Percentiles rank a stretch among this genome's conserved stretches.
Conservation (phyloP, 2,329 filamentous ascomycete genomes). For the Parascedosporium putredinis region DNA sequence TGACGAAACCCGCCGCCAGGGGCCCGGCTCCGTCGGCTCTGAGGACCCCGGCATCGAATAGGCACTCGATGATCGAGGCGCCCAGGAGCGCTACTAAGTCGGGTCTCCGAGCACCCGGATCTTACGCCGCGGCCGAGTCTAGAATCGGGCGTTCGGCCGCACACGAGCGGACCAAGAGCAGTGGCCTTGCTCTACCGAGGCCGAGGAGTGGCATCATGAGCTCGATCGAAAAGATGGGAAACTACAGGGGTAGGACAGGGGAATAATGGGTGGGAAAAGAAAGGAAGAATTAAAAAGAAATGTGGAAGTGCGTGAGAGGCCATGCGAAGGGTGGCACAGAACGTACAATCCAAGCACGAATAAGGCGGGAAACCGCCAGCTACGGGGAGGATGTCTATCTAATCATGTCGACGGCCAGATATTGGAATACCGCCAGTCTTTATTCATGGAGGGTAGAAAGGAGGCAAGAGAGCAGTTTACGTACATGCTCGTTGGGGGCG, state of each 20-base stretch:
- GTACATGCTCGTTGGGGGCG: background rate
- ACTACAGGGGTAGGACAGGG: constrained; percentile 35
- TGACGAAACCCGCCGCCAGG: background rate
- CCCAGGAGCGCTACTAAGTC: constrained; percentile 39
- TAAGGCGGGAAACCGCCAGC: no score
- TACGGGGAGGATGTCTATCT: no score
- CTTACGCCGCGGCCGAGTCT: constrained; percentile 33
- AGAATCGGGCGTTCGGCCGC: constrained; percentile 32
- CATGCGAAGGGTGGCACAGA: no score
- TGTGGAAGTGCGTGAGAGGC: no score
- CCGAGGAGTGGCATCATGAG: constrained; percentile 64
- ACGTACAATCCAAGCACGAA: no score
- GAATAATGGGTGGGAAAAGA: background rate
- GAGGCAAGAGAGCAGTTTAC: constrained; percentile 3
- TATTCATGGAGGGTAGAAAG: no score
- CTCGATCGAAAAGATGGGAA: constrained; percentile 82
- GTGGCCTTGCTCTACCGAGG: constrained; percentile 30
- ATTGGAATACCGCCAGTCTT: no score
- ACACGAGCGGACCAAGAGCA: constrained; percentile 36
- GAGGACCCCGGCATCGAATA: constrained; percentile 20
- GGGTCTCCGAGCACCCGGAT: constrained; percentile 51
- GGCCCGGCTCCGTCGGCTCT: constrained; percentile 7
- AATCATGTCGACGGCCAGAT: no score
- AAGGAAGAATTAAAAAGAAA: no score
- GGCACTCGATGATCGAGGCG: constrained; percentile 29